Conservation (phyloP, 805 yeast species). For the Hanseniaspora singularis region DNA sequence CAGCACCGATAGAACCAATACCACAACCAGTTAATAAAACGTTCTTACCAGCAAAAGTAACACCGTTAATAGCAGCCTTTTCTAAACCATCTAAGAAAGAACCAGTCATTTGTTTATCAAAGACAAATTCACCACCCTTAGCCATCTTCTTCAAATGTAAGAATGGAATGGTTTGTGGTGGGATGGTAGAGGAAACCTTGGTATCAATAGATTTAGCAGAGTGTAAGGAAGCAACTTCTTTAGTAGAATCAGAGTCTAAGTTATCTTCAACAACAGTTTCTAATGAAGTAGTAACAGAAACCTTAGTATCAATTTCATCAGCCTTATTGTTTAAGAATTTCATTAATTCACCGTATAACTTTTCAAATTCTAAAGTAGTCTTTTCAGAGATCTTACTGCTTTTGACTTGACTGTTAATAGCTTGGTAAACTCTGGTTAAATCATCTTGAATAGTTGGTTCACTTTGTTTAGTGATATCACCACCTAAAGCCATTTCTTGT, state of each 20-base stretch:
- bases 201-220: slow-evolving; percentile 55
- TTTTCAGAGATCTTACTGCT: slow-evolving; percentile 37
- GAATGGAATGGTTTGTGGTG: slow-evolving; percentile 85
- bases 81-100: slow-evolving; percentile 81
- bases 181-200: slow-evolving; percentile 62
- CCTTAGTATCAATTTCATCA: slow-evolving; percentile 58
- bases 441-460: slow-evolving; percentile 79
- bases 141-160: slow-evolving; percentile 77
- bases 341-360: slow-evolving; percentile 57
- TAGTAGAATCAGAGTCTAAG: slow-evolving; percentile 43
- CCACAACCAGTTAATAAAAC: slow-evolving; percentile 97
- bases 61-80: slow-evolving; percentile 87
- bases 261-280: slow-evolving; percentile 38
- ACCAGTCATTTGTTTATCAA: slow-evolving; percentile 67
- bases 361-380: slow-evolving; percentile 59
- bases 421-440: slow-evolving; percentile 68
- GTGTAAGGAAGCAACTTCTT: slow-evolving; percentile 77
- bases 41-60: slow-evolving; percentile 74
- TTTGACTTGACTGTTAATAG: slow-evolving; percentile 59
- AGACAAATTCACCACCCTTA: slow-evolving; percentile 65
- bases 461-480: slow-evolving; percentile 55
- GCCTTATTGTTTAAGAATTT: slow-evolving; percentile 50
- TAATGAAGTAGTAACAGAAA: slow-evolving; percentile 46
- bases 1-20: slow-evolving; percentile 97
- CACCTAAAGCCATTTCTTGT: slow-evolving; percentile 91